These are phyloP conservation scores for Russula earlei DNA, from an alignment of 768 basidiomycete genomes.

Conservation along the genomic window DNA sequence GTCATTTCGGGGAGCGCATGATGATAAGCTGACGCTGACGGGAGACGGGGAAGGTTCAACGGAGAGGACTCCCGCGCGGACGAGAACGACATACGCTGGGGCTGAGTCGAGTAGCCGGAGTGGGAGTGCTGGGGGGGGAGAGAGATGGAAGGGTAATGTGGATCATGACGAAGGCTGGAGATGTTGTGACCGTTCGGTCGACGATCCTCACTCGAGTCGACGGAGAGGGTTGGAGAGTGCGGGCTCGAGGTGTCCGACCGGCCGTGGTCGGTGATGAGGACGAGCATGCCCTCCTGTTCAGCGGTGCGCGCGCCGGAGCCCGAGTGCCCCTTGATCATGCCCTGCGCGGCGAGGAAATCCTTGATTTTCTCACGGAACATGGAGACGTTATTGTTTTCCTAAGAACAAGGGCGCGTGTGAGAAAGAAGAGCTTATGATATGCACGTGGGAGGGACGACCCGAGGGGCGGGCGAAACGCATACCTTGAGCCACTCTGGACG, in stretches of 20 bases:
- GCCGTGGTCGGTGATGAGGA: slow-evolving; percentile 35
- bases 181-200: slow-evolving; percentile 25
- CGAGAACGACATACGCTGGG: slow-evolving; percentile 19
- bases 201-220: slow-evolving; percentile 33
- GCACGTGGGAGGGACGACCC: no score
- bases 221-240: slow-evolving; percentile 40
- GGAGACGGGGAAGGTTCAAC: slow-evolving; percentile 19
- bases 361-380: slow-evolving; percentile 73
- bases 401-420: not conserved
- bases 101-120: slow-evolving; percentile 11
- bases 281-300: slow-evolving; percentile 49
- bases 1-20: slow-evolving; percentile 13
- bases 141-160: slow-evolving; percentile 22
- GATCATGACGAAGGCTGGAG: slow-evolving; percentile 27
- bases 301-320: slow-evolving; percentile 51
- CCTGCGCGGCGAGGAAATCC: slow-evolving; percentile 65
- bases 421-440: no score
- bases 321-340: slow-evolving; percentile 86
- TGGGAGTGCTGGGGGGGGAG: slow-evolving; percentile 20
- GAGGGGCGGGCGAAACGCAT: slow-evolving; percentile 28
- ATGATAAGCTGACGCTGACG: slow-evolving; percentile 18
- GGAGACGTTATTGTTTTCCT: slow-evolving; percentile 64
- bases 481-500: slow-evolving; percentile 82
- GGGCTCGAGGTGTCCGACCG: slow-evolving; percentile 28
- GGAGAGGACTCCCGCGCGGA: slow-evolving; percentile 18